Evolutionary conservation across 1,284 basidiomycete genomes (phyloP), one percentile per base, ranked within the genome.

Genomic region (Apiotrichum veenhuisii): DNA sequence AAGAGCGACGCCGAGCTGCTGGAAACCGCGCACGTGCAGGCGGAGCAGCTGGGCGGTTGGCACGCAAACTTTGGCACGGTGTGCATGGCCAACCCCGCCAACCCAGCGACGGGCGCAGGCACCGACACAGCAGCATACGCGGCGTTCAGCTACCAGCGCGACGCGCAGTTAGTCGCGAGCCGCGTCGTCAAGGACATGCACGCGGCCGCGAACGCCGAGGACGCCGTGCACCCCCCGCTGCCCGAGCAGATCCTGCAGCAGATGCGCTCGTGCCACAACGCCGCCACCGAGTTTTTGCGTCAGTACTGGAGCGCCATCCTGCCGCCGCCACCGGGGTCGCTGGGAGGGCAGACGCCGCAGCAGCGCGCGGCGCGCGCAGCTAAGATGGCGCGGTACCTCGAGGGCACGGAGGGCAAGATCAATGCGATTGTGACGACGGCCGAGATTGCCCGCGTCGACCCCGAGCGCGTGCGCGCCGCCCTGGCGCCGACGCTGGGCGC

Each of bases 301-400:
- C 95, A 98, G 71, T 98, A 93, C 71, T 98, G 94, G 93, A 82
- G 87, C 12, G 84, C 91, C 0, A 83, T 91, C 50, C 87, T 94
- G 55, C 94, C 94, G 1, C 83, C 88, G 2, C 68, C 70, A 5
- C 77, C 83, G 0, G 79, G 81, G 20, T 86, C 89, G 34, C 69
- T 81, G 15, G 70, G 64, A 27, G 40, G 59, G 0, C 55, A 66
- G 38, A 62, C 68, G 14, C 57, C 66, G 1, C 66, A 65, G 20
- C 71, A 89, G 71, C 85, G 86, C 64, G 82, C 83, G 0, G 81
- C 83, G 2, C 91, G 91, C 69, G 87, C 87, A 0, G 82, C 83
- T 9, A 92, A 89, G 76, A 95, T 96, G 92, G 83, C 84, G 10
- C 83, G 81, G 1, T 94, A 91, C 69, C 80, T 96, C 33, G 77